Conservation (phyloP, 83 land plant genomes). For the Picea mariana region DNA sequence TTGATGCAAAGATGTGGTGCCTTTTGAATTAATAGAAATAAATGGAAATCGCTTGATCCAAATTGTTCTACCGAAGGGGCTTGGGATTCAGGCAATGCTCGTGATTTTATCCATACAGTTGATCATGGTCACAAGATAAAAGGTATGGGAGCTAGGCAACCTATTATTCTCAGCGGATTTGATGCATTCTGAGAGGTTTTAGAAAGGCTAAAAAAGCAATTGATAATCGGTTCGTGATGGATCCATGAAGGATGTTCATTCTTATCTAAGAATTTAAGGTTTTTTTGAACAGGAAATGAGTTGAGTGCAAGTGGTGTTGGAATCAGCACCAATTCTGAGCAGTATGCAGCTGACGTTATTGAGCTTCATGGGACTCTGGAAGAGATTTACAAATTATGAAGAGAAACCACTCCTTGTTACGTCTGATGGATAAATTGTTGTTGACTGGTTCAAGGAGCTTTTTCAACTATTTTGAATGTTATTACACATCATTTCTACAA, state of each 20-base stretch:
- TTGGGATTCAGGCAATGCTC: too few species aligned
- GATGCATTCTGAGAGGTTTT: neutral
- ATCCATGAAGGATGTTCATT: neutral
- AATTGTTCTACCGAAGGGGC: too few species aligned
- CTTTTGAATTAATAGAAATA: too few species aligned
- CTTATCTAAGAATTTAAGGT: neutral
- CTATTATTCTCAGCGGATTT: neutral
- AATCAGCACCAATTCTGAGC: neutral
- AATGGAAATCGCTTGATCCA: too few species aligned
- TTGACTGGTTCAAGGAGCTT: slow-evolving; percentile 25
- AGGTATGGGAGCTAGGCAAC: slow-evolving; percentile 96
- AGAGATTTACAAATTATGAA: slow-evolving; percentile 1
- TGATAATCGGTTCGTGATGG: neutral
- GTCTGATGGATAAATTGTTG: slow-evolving; percentile 45
- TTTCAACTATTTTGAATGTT: slow-evolving; percentile 34
- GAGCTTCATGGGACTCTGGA: neutral
- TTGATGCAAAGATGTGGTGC: too few species aligned
- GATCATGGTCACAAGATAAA: too few species aligned
- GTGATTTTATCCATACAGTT: too few species aligned
- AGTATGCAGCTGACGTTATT: slow-evolving; percentile 15
- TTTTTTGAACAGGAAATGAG: slow-evolving; percentile 39
- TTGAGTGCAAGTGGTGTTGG: slow-evolving; percentile 29
- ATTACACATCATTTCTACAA: slow-evolving; percentile 51
- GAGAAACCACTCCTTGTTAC: slow-evolving; percentile 41
- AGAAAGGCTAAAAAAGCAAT: neutral